These are phyloP conservation scores for Candida boleticola DNA, from an alignment of 805 yeast species.

Conservation along the genomic window DNA sequence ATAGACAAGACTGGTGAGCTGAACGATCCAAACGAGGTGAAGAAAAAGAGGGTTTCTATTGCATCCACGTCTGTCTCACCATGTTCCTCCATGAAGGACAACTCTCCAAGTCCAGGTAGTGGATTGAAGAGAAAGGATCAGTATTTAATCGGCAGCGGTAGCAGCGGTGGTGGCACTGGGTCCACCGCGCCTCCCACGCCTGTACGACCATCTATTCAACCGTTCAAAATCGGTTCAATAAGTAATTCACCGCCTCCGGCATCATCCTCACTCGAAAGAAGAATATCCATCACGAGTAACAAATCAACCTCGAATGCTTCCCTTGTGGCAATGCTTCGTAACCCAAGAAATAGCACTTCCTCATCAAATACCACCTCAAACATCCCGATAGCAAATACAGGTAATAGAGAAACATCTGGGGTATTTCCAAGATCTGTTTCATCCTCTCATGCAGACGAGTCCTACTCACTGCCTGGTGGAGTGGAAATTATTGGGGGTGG, in stretches of 20 bases:
- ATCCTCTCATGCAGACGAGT: constrained; percentile 34
- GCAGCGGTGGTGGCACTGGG: neutral
- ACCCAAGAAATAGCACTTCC: constrained; percentile 47
- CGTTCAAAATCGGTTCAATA: constrained; percentile 64
- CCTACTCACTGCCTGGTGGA: constrained; percentile 2
- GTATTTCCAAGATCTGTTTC: constrained; percentile 36
- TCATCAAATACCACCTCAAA: constrained; percentile 27
- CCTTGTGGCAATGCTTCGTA: constrained; percentile 50
- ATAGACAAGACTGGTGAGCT: constrained; percentile 33
- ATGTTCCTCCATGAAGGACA: constrained; percentile 16
- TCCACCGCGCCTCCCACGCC: constrained; percentile 13
- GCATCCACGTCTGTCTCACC: constrained; percentile 27
- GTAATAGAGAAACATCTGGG: constrained; percentile 8
- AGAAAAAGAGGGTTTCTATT: constrained; percentile 12
- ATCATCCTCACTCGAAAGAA: constrained; percentile 33
- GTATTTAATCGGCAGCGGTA: too few relatives aligned
- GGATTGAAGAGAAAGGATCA: too few relatives aligned
- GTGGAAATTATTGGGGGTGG: neutral
- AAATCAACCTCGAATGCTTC: constrained; percentile 53
- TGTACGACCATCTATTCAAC: constrained; percentile 45
- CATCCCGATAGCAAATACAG: constrained; percentile 19
- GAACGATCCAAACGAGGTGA: constrained; percentile 8
- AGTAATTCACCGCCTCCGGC: constrained; percentile 41
- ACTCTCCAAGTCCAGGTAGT: too few relatives aligned
- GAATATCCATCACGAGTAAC: constrained; percentile 43